Percentiles rank a stretch among this genome's conserved stretches.
phyloP scores from a whole-genome alignment of 257 asterid genomes.

The Craterostigma plantagineum region DNA sequence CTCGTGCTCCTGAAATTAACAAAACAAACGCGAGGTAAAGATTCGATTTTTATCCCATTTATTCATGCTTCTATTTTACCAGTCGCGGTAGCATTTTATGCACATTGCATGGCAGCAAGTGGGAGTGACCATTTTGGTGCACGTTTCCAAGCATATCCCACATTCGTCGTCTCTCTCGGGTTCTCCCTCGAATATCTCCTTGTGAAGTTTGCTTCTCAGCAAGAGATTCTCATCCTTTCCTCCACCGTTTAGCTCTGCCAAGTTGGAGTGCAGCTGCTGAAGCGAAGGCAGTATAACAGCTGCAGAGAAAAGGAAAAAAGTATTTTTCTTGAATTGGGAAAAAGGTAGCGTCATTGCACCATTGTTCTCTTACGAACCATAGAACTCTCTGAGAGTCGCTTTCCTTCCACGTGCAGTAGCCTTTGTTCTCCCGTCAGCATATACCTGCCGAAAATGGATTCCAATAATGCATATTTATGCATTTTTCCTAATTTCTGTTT shows the following conservation, averaged over 20 bases:
- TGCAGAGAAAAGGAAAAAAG: slow-evolving; percentile 22
- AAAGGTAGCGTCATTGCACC: too few species aligned
- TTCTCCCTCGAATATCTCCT: slow-evolving; percentile 32
- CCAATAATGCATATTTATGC: too few species aligned
- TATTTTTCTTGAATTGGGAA: too few species aligned
- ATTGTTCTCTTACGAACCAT: slow-evolving; percentile 26
- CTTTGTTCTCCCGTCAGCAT: slow-evolving; percentile 51
- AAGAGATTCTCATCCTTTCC: slow-evolving; percentile 12
- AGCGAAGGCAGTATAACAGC: slow-evolving; percentile 76
- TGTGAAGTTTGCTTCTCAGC: slow-evolving; percentile 11
- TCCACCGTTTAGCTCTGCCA: slow-evolving; percentile 21
- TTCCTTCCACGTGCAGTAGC: slow-evolving; percentile 47
- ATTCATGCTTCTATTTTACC: slow-evolving; percentile 20
- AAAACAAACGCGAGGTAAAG: background rate
- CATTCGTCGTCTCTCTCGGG: slow-evolving; percentile 44
- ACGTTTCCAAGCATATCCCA: slow-evolving; percentile 52
- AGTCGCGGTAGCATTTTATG: slow-evolving; percentile 65
- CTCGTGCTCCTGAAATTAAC: slow-evolving; percentile 47
- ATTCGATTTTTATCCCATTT: too few species aligned
- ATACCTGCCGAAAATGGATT: slow-evolving; percentile 48
- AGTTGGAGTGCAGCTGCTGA: slow-evolving; percentile 45
- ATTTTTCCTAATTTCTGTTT: too few species aligned
- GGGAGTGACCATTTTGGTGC: slow-evolving; percentile 77
- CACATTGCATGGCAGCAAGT: slow-evolving; percentile 92
- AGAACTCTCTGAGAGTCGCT: slow-evolving; percentile 58